Percentiles rank a stretch among this genome's conserved stretches.
phyloP scores from a whole-genome alignment of 345 rosid genomes.

The Boechera retrofracta region DNA sequence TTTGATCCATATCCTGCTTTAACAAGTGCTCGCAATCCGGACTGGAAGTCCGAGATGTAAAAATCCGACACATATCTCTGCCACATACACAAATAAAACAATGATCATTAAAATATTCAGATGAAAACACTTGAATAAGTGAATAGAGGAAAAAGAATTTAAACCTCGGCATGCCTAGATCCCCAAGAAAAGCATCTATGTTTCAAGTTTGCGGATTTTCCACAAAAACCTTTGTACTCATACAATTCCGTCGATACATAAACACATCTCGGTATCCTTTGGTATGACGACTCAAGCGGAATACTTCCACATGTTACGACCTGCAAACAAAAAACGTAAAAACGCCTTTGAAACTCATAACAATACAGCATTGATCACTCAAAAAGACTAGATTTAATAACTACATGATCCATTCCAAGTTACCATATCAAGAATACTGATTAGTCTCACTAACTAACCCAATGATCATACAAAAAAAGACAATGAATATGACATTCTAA shows the following conservation, averaged over 20 bases:
- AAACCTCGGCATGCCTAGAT: slow-evolving; percentile 80
- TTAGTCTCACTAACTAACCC: slow-evolving; percentile 17
- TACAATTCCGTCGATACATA: slow-evolving; percentile 81
- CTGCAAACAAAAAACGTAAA: slow-evolving; percentile 46
- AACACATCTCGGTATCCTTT: slow-evolving; percentile 77
- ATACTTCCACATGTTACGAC: slow-evolving; percentile 95
- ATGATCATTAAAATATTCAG: not conserved
- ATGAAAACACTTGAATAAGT: not conserved
- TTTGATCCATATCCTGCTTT: slow-evolving; percentile 93
- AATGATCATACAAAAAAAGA: slow-evolving; percentile 5
- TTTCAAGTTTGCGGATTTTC: slow-evolving; percentile 71
- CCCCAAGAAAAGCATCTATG: slow-evolving; percentile 94
- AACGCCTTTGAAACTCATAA: not conserved
- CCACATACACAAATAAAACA: slow-evolving; percentile 23
- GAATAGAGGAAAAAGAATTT: slow-evolving; percentile 16
- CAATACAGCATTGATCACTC: not conserved
- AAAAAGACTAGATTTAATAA: not conserved
- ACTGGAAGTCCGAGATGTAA: slow-evolving; percentile 90
- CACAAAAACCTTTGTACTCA: slow-evolving; percentile 76
- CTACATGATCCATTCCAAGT: not conserved
- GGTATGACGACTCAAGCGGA: slow-evolving; percentile 90
- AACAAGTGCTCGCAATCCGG: slow-evolving; percentile 89
- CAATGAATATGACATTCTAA: slow-evolving; percentile 20
- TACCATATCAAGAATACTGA: slow-evolving; percentile 3
- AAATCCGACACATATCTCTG: slow-evolving; percentile 91